Base-by-base conservation (phyloP, 805 yeast genomes). In the Zygosaccharomyces gambellarensis region DNA sequence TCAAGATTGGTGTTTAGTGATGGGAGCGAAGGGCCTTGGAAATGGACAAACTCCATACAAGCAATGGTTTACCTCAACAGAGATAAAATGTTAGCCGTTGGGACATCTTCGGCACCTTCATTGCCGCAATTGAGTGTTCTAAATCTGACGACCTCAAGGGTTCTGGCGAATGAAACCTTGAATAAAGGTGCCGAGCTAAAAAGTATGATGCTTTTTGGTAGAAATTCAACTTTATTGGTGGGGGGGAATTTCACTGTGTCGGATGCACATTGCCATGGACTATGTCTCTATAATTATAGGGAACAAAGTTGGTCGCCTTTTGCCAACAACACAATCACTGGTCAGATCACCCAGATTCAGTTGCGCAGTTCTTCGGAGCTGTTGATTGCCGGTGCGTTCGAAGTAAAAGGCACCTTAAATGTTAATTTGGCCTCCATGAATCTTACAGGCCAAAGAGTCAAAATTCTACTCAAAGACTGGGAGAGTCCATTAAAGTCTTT, bases 231-330 rank as follows among this genome's bases (percentile, higher is more conserved):
- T 1, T 57, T 72, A 17, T 67, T 89, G 25, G 71, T 87, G 10
- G 96, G 86, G 36, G 97, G 97, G 22, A 72, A 77, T 39, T 89
- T 87, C 62, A 63, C 72, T 19, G 82, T 86, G 1, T 83, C 85
- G 0, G 69, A 79, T 4, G 67, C 76, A 29, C 65, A 69, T 23
- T 90, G 96, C 66, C 64, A 72, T 2, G 76, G 80, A 1, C 65
- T 90, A 32, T 90, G 97, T 63, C 68, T 83, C 31, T 87, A 79
- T 62, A 83, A 83, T 57, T 64, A 81, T 52, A 61, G 67, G 3
- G 71, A 73, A 29, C 69, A 78, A 0, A 69, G 82, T 19, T 84
- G 95, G 87, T 66, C 68, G 6, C 69, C 63, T 4, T 56, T 71
- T 42, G 50, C 52, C 40, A 67, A 68, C 46, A 59, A 60, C 38